Evolutionary conservation across 192 early-diverging fungal genomes (phyloP).

Genomic region (Thamnidium elegans): DNA sequence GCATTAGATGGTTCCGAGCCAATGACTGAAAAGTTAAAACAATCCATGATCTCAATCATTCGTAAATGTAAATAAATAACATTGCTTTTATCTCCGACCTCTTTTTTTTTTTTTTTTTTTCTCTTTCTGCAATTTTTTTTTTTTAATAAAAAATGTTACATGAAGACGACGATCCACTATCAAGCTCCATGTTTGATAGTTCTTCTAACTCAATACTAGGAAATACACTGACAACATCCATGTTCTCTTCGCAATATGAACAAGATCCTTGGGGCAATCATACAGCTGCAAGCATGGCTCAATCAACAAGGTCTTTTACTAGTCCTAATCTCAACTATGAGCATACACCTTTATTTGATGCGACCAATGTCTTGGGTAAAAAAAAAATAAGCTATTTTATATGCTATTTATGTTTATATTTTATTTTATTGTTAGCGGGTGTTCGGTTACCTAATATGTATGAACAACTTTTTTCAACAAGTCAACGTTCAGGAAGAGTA

Average conservation of each 20-base stretch:
- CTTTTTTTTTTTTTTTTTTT: slow-evolving; percentile 15
- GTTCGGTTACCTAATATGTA: slow-evolving; percentile 47
- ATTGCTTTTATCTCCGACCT: background rate
- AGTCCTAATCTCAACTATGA: background rate
- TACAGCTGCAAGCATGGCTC: background rate
- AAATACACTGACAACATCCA: slow-evolving; percentile 20
- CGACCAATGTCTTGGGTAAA: slow-evolving; percentile 1
- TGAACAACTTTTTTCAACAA: slow-evolving; percentile 37
- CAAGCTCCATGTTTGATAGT: slow-evolving; percentile 29
- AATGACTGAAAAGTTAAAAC: too few species aligned
- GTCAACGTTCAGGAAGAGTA: slow-evolving; percentile 43
- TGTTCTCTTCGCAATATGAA: slow-evolving; percentile 30
- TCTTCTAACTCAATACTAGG: slow-evolving; percentile 11
- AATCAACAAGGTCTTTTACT: background rate
- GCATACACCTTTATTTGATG: background rate
- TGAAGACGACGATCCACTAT: slow-evolving; percentile 30
- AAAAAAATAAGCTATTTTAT: background rate
- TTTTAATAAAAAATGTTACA: slow-evolving; percentile 19
- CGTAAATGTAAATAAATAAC: background rate
- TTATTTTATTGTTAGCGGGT: slow-evolving; percentile 32
- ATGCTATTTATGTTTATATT: background rate
- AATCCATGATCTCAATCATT: too few species aligned
- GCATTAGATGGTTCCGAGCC: too few species aligned
- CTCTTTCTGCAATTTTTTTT: slow-evolving; percentile 3
- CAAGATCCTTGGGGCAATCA: slow-evolving; percentile 35